These are phyloP conservation scores for Xylaria polymorpha DNA, from an alignment of 2,329 filamentous ascomycete genomes.

Conservation along the genomic window DNA sequence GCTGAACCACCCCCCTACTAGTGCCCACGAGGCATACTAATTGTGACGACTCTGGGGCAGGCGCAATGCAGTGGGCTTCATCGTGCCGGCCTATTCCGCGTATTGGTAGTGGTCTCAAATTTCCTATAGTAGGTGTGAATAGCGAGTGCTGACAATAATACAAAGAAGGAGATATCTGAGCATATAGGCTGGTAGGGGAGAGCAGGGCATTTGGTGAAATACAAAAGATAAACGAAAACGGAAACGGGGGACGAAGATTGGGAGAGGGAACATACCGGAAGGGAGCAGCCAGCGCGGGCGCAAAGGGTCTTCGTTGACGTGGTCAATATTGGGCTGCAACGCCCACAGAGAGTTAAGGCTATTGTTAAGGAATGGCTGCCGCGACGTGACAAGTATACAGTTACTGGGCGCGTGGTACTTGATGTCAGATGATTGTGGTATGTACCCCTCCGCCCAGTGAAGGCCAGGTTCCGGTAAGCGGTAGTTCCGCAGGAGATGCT, in stretches of 20 bases:
- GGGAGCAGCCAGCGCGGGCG: constrained; percentile 22
- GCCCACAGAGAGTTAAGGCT: background rate
- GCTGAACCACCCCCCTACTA: constrained; percentile 58
- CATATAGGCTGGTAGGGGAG: background rate
- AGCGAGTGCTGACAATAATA: background rate
- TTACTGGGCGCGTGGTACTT: constrained; percentile 58
- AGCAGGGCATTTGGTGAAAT: background rate
- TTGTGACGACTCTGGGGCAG: constrained; percentile 55
- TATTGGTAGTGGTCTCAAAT: background rate
- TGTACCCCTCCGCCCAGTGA: constrained; percentile 50
- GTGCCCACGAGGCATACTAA: constrained; percentile 62
- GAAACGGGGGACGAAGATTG: background rate
- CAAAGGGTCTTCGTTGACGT: constrained; percentile 1
- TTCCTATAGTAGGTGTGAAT: constrained; percentile 9
- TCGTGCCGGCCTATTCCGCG: constrained; percentile 41
- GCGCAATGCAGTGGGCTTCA: constrained; percentile 51
- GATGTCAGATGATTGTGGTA: constrained; percentile 56
- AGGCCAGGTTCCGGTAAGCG: constrained; percentile 2
- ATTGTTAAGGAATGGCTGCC: background rate
- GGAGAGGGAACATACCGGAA: constrained; percentile 10
- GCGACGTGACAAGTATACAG: constrained; percentile 17
- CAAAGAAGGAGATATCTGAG: background rate
- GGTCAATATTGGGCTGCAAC: background rate
- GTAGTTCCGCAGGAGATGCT: constrained; percentile 41
- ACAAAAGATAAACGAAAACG: background rate